phyloP scores from a whole-genome alignment of 345 rosid species.

The Psidium guajava region DNA sequence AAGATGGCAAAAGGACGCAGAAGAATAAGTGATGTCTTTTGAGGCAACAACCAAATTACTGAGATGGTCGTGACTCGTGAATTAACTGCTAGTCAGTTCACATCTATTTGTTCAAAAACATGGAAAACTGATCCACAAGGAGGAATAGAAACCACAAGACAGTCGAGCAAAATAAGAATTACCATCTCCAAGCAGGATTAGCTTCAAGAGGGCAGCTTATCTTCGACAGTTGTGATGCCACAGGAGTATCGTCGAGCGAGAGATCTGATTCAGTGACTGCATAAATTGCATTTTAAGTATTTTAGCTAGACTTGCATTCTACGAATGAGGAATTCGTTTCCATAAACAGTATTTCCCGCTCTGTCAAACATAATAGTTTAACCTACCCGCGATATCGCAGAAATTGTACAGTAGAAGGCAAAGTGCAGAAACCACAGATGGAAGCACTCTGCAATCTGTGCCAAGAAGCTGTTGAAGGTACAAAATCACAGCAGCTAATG shows the following conservation, averaged over 20 bases:
- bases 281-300: background rate
- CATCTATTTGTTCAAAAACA: background rate
- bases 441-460: slow-evolving; percentile 21
- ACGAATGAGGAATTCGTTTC: background rate
- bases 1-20: background rate
- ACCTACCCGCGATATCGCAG: slow-evolving; percentile 31
- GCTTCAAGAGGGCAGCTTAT: slow-evolving; percentile 61
- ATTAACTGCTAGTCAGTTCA: background rate
- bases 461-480: slow-evolving; percentile 57
- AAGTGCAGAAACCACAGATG: slow-evolving; percentile 65
- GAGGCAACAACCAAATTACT: background rate
- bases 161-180: background rate
- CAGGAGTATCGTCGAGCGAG: background rate
- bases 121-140: background rate
- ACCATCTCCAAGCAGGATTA: slow-evolving; percentile 87
- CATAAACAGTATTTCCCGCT: background rate
- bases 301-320: background rate
- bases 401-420: slow-evolving; percentile 32
- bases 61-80: background rate
- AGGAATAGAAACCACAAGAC: background rate
- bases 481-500: slow-evolving; percentile 38
- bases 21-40: background rate
- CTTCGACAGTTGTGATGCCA: slow-evolving; percentile 25
- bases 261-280: slow-evolving; percentile 16
- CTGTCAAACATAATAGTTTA: background rate